These are phyloP conservation scores for Neckera pumila DNA, from an alignment of 225 moss, liverwort and hornwort species.

Conservation along the genomic window DNA sequence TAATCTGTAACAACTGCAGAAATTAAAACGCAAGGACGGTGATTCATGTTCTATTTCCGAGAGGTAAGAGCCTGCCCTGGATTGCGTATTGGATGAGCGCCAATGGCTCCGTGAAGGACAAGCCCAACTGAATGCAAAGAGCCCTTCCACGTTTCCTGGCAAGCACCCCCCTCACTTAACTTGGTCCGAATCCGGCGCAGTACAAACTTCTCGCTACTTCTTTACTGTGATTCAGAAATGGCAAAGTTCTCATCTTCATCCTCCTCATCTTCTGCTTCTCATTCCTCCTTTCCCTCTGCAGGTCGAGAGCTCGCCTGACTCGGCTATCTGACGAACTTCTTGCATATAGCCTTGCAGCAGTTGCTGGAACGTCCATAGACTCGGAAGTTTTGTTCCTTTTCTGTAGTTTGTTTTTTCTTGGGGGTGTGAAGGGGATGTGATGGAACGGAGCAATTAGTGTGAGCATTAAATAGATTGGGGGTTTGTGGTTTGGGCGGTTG, in stretches of 20 bases:
- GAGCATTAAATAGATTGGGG: neutral
- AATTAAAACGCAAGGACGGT: neutral
- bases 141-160: neutral
- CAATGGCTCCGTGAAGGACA: neutral
- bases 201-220: neutral
- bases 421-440: neutral
- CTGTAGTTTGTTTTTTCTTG: neutral
- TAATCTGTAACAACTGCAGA: neutral
- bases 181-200: neutral
- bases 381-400: neutral
- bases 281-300: neutral
- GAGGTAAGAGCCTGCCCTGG: neutral
- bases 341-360: neutral
- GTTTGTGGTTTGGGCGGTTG: neutral
- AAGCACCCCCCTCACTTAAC: neutral
- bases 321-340: neutral
- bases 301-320: neutral
- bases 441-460: neutral
- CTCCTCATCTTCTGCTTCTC: neutral
- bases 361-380: neutral
- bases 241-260: neutral
- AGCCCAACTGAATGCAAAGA: neutral
- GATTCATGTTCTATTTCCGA: neutral
- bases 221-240: neutral
- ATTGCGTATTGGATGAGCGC: neutral